Base-by-base conservation (phyloP, 306 rosid species). In the Sechiopsis laciniata region DNA sequence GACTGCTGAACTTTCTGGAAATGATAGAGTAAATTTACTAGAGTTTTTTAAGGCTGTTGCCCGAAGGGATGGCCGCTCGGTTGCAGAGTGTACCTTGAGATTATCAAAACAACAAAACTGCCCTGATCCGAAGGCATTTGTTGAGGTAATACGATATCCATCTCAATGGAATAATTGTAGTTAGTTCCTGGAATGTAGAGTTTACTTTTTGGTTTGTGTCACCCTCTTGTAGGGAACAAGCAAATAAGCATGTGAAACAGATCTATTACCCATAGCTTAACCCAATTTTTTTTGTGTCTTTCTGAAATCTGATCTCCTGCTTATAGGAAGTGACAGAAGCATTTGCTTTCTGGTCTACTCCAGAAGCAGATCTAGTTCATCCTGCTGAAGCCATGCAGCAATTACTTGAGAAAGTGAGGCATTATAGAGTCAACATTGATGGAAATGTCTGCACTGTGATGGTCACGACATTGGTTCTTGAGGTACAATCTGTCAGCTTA, bases 371-470 rank as follows among this genome's bases (percentile, higher is more conserved):
- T 69, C 46, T 91, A 56, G 90, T 91, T 71, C 97, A 94, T 83
- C 97, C 99, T 48, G 95, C 97, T 5, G 99, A 94, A 75, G 90
- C 97, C 81, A 91, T 94, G 90, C 91, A 94, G 87, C 95, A 91
- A 81, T 79, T 94, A 83, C 97, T 94, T 40, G 98, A 94, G 92
- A 94, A 94, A 89, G 98, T 87, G 64, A 84, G 98, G 87, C 97
- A 88, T 46, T 89, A 91, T 42, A 89, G 92, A 78, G 99, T 94
- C 83, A 94, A 94, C 70, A 80, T 94, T 35, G 99, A 94, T 84
- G 99, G 99, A 67, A 94, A 94, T 83, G 99, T 94, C 74, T 89
- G 96, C 79, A 94, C 99, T 53, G 99, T 89, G 78, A 78, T 94
- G 97, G 99, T 94, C 73, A 94, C 99, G 3, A 94, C 96, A 61